phyloP scores from a whole-genome alignment of 768 basidiomycete species.

The Neoboletus magnificus region DNA sequence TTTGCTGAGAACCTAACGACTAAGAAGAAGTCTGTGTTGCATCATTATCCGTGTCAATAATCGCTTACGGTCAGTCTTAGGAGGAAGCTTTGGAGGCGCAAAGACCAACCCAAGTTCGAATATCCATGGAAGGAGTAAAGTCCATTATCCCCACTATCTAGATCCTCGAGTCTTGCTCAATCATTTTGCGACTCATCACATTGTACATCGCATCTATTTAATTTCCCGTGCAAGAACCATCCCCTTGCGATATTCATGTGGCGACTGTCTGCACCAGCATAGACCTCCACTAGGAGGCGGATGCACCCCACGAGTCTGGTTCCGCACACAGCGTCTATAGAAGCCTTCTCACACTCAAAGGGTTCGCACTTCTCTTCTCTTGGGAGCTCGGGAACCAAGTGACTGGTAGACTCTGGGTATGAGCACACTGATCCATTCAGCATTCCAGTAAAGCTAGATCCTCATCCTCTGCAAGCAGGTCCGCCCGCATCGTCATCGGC shows the following conservation, averaged over 20 bases:
- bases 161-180: neutral
- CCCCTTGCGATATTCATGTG: neutral
- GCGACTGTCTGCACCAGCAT: neutral
- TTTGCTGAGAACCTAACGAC: constrained; percentile 80
- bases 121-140: constrained; percentile 82
- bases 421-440: neutral
- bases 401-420: neutral
- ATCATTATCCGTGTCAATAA: neutral
- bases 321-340: neutral
- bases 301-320: neutral
- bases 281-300: neutral
- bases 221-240: neutral
- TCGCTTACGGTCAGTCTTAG: constrained; percentile 38
- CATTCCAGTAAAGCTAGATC: neutral
- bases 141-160: constrained; percentile 13
- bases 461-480: neutral
- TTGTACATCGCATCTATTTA: neutral
- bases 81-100: constrained; percentile 89
- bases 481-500: neutral
- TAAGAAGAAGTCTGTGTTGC: constrained; percentile 79
- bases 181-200: neutral
- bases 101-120: constrained; percentile 78
- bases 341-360: neutral
- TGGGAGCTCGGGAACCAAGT: neutral
- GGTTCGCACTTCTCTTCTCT: neutral